phyloP scores from a whole-genome alignment of 2,329 filamentous ascomycete species.

The Truncatella angustata region DNA sequence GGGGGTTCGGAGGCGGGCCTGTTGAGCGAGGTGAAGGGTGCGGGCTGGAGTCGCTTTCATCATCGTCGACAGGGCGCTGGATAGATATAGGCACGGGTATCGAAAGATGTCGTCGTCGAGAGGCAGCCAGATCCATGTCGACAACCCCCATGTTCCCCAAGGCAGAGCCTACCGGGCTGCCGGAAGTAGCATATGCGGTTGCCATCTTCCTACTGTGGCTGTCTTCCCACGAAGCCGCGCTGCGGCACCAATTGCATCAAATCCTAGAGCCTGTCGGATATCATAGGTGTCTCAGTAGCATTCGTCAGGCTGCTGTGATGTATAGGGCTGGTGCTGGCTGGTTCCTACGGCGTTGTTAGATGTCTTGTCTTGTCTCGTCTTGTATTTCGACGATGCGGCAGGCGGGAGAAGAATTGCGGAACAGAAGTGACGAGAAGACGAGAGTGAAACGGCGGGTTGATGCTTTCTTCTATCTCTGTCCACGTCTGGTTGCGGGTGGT shows the following conservation, averaged over 20 bases:
- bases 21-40: constrained; percentile 32
- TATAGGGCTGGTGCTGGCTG: not conserved
- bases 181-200: constrained; percentile 32
- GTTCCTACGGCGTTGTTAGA: constrained; percentile 1
- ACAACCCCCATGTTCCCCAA: not conserved
- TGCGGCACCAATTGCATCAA: constrained; percentile 27
- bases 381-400: not conserved
- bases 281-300: constrained; percentile 17
- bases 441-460: constrained; percentile 4
- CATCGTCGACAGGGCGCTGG: constrained; percentile 23
- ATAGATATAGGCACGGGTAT: constrained; percentile 24
- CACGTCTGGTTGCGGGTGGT: not conserved
- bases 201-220: constrained; percentile 30
- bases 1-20: constrained; percentile 57
- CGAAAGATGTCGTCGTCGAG: constrained; percentile 21
- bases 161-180: constrained; percentile 29
- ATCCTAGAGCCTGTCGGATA: constrained; percentile 23
- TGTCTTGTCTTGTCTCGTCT: too few relatives aligned
- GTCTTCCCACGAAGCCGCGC: constrained; percentile 30
- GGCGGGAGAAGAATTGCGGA: constrained; percentile 1
- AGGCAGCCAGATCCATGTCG: constrained; percentile 18
- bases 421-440: not conserved
- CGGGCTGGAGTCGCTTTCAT: constrained; percentile 23
- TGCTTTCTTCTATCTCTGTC: too few relatives aligned
- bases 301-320: not conserved